These are phyloP conservation scores for Scedosporium apiospermum DNA, from an alignment of 2,329 filamentous ascomycete species.

Conservation along the genomic window DNA sequence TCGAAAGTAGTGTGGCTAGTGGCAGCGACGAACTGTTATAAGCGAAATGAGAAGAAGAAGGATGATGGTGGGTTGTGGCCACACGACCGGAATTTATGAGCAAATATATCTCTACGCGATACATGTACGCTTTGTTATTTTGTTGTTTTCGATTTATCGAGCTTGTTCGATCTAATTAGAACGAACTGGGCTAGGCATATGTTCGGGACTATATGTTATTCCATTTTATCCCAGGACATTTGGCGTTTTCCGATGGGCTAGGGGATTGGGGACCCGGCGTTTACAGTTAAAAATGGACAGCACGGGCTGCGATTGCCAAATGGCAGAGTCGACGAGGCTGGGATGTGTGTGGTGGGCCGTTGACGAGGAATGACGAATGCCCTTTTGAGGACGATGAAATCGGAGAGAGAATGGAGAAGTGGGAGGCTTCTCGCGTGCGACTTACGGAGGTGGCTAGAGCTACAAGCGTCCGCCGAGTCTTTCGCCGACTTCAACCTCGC, in stretches of 20 bases:
- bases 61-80: not conserved
- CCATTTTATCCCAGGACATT: not conserved
- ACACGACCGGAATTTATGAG: not conserved
- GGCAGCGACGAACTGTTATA: constrained; percentile 65
- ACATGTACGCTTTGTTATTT: not conserved
- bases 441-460: no score
- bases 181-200: not conserved
- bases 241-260: not conserved
- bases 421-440: no score
- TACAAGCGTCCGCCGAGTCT: not conserved
- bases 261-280: not conserved
- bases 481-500: no score
- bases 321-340: no score
- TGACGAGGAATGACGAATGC: not conserved
- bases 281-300: not conserved
- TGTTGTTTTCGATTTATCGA: not conserved
- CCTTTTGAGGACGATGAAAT: not conserved
- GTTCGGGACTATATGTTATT: not conserved
- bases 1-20: constrained; percentile 67
- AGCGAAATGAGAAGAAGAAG: constrained; percentile 3
- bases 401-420: not conserved
- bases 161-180: not conserved
- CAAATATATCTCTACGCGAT: not conserved
- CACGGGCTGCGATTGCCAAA: not conserved
- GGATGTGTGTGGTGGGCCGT: no score